Evolutionary conservation across 371 early-diverging fungal genomes (phyloP), one percentile per base, ranked within the genome.

Genomic region (Rhizopus delemar): DNA sequence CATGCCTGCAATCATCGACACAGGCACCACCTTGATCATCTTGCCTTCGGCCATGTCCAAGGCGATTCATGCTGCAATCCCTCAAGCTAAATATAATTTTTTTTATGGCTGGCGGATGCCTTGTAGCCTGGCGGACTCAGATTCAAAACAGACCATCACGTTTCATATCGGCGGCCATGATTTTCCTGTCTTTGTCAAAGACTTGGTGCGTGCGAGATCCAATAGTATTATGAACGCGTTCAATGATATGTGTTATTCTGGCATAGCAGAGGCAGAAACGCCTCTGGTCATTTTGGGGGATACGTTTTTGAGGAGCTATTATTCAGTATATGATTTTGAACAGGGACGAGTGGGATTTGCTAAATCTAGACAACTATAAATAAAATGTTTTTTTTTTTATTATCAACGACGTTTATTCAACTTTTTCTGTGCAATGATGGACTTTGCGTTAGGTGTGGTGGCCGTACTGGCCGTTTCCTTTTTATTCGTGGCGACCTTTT

Each of bases 31-130:
- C 1, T 51, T 74, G 16, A 66, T 72, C 16, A 59, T 77, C 32
- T 36, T 70, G 0, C 82, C 84, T 4, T 46, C 70, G 0, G 53
- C 55, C 7, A 55, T 81, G 5, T 70, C 79, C 4, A 55, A 65
- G 13, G 63, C 67, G 3, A 71, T 83, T 33, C 84, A 83, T 57
- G 60, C 53, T 7, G 57, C 57, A 0, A 80, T 83, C 22, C 78
- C 79, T n/a, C 79, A 75, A 6, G 68, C 84, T 6, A 36, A 62
- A 7, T 77, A 70, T 46, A 73, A 73, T 48, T 38, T 41, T 1
- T 33, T 55, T 9, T 60, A 65, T 39, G 82, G 84, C 4, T 83
- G 82, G 84, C 69, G 73, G 33, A 60, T 83, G 29, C 82, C 80
- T 11, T 74, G 82, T 41, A 49, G 51, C 11, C 53, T 41, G 8